Evolutionary conservation across 2,329 filamentous ascomycete genomes (phyloP).

Genomic region (Stachybotrys chartarum): DNA sequence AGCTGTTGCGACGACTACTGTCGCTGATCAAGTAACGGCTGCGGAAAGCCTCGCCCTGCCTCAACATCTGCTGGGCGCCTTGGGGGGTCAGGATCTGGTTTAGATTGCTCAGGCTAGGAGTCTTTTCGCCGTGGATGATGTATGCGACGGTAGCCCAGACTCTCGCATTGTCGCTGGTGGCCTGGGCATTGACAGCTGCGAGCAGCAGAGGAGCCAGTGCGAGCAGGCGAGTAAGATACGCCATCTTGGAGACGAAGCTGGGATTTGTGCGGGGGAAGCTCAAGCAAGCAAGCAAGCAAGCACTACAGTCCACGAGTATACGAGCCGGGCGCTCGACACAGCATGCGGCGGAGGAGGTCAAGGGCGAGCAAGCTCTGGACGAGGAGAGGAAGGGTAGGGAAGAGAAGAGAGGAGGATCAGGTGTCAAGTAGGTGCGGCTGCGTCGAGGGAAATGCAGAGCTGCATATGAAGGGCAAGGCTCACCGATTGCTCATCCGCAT

Average conservation of each 20-base stretch:
- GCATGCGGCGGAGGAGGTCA: too few relatives aligned
- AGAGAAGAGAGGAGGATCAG: too few relatives aligned
- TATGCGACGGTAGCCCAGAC: slow-evolving; percentile 44
- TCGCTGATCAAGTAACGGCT: slow-evolving; percentile 36
- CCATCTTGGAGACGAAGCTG: neutral
- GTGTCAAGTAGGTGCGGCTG: too few relatives aligned
- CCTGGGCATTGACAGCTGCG: slow-evolving; percentile 19
- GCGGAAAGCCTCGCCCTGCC: slow-evolving; percentile 41
- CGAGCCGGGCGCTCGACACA: too few relatives aligned
- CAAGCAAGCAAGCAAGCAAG: too few relatives aligned
- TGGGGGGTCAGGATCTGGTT: slow-evolving; percentile 37
- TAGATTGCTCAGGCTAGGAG: slow-evolving; percentile 26
- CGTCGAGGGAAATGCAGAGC: too few relatives aligned
- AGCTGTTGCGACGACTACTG: slow-evolving; percentile 11
- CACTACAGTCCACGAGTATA: too few relatives aligned
- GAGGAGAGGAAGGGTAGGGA: too few relatives aligned
- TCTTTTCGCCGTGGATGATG: slow-evolving; percentile 47
- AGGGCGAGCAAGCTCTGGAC: too few relatives aligned
- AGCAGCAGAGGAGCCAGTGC: slow-evolving; percentile 11
- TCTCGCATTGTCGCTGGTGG: slow-evolving; percentile 22
- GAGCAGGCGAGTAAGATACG: neutral
- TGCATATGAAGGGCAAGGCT: too few relatives aligned
- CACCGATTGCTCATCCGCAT: neutral
- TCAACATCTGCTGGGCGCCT: slow-evolving; percentile 45
- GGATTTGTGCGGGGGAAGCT: neutral